Conservation (phyloP, 2,329 filamentous ascomycete species). For the Emmonsiellopsis sp. region DNA sequence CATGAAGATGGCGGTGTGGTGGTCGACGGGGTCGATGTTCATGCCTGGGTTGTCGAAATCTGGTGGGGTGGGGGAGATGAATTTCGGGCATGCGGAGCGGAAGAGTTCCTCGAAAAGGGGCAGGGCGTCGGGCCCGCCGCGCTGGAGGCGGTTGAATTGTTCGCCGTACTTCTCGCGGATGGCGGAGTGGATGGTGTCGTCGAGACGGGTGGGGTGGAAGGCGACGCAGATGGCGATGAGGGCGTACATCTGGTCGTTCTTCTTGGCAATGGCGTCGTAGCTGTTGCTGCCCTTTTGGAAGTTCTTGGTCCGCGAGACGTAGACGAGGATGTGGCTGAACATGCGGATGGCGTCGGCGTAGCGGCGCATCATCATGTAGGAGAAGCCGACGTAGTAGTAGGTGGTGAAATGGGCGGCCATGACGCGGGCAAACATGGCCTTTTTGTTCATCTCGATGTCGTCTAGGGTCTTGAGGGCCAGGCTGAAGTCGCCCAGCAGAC, state of each 20-base stretch:
- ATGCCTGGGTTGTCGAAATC: constrained; percentile 95
- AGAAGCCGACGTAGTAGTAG: constrained; percentile 99
- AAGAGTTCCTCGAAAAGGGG: constrained; percentile 98
- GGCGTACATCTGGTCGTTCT: constrained; percentile 99
- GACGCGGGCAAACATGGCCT: constrained; percentile 98
- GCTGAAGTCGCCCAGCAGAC: constrained; percentile 93
- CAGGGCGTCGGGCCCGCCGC: constrained; percentile 87
- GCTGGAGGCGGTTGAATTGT: constrained; percentile 93
- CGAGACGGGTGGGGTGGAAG: constrained; percentile 91
- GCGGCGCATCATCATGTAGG: constrained; percentile 99
- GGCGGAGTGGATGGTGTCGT: constrained; percentile 98
- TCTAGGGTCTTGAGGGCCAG: constrained; percentile 97
- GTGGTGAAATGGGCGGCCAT: constrained; percentile 99
- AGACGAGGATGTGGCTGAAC: constrained; percentile 99
- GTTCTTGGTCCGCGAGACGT: constrained; percentile 98
- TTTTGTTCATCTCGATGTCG: constrained; percentile 99
- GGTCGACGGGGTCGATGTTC: constrained; percentile 95
- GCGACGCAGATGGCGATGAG: constrained; percentile 98
- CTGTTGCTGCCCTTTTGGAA: constrained; percentile 91
- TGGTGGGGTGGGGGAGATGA: constrained; percentile 93
- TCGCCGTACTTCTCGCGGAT: constrained; percentile 98
- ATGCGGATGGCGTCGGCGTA: constrained; percentile 99
- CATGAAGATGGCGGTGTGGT: constrained; percentile 98
- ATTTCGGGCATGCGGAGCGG: constrained; percentile 95
- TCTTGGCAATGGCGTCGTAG: constrained; percentile 98